Evolutionary conservation across 1,139 yeast genomes (phyloP).

Genomic region (Yamadazyma aaseri): DNA sequence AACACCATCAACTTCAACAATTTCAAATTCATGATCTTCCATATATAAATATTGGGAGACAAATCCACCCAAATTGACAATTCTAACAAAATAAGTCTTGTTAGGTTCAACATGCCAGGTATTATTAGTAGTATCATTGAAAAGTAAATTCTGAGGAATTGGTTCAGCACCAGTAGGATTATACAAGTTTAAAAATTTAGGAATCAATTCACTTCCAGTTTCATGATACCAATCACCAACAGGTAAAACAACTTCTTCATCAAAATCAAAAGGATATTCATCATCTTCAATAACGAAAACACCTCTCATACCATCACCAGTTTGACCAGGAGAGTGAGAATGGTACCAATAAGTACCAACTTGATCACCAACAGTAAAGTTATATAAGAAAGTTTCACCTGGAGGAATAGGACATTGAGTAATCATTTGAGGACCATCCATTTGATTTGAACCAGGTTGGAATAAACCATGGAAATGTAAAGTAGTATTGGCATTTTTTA

Average conservation of each 20-base stretch:
- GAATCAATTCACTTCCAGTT: slow-evolving; percentile 42
- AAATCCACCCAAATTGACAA: slow-evolving; percentile 67
- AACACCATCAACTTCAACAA: slow-evolving; percentile 76
- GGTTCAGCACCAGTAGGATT: slow-evolving; percentile 88
- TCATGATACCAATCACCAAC: slow-evolving; percentile 65
- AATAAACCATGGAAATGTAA: slow-evolving; percentile 78
- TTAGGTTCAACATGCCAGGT: slow-evolving; percentile 59
- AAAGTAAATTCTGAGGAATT: slow-evolving; percentile 62
- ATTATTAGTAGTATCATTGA: slow-evolving; percentile 62
- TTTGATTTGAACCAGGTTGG: slow-evolving; percentile 56
- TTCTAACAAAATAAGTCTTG: slow-evolving; percentile 61
- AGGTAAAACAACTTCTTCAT: slow-evolving; percentile 57
- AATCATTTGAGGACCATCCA: slow-evolving; percentile 80
- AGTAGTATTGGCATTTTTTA: slow-evolving; percentile 55
- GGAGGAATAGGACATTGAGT: slow-evolving; percentile 79
- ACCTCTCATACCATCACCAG: slow-evolving; percentile 79
- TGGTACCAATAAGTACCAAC: slow-evolving; percentile 82
- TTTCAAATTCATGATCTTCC: slow-evolving; percentile 64
- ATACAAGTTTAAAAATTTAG: slow-evolving; percentile 54
- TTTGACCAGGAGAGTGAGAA: slow-evolving; percentile 76
- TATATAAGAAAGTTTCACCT: slow-evolving; percentile 61
- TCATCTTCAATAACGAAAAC: slow-evolving; percentile 65
- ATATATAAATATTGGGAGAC: slow-evolving; percentile 67
- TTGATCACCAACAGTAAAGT: slow-evolving; percentile 63
- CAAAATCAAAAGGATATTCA: slow-evolving; percentile 56